Evolutionary conservation across 148 eudicot species (phyloP).

Genomic region (Camellia japonica): DNA sequence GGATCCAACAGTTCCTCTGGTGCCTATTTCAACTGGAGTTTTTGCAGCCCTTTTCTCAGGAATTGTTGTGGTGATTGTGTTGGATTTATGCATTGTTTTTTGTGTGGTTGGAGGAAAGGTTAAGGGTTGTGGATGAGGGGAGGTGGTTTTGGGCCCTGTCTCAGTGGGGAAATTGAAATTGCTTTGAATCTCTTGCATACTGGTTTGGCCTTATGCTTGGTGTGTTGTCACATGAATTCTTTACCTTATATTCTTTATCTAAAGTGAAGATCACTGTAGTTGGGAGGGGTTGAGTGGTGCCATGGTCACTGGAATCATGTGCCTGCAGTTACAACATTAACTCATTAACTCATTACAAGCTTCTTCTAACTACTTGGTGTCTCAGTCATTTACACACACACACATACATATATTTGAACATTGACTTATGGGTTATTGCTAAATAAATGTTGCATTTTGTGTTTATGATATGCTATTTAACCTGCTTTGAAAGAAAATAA

Average conservation of each 20-base stretch:
- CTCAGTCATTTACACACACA: background rate
- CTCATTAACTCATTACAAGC: conserved; percentile 11
- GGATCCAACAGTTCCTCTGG: conserved; percentile 59
- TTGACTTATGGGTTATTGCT: background rate
- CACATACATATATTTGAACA: background rate
- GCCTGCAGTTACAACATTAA: conserved; percentile 22
- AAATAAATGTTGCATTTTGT: background rate
- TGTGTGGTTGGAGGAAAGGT: conserved; percentile 11
- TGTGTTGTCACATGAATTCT: conserved; percentile 12
- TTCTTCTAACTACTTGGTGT: conserved; percentile 15
- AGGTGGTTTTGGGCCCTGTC: conserved; percentile 10
- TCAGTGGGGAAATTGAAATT: conserved; percentile 9
- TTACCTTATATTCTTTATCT: conserved; percentile 8
- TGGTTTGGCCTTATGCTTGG: conserved; percentile 3
- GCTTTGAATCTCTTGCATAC: conserved; percentile 17
- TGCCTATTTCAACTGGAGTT: conserved; percentile 50
- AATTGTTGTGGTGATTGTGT: conserved; percentile 19
- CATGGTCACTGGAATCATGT: conserved; percentile 24
- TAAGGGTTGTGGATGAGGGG: conserved; percentile 22
- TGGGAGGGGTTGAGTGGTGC: conserved; percentile 7
- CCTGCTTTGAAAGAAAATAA: background rate
- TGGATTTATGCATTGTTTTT: conserved; percentile 24
- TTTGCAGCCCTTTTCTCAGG: conserved; percentile 28
- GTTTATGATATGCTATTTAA: background rate
- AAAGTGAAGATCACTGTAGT: background rate